A percentile compares a stretch with the other conserved stretches of the same genome.
Evolutionary conservation across 176 grass and related monocot genomes (phyloP).

Genomic region (Zea mays): Zm-B73-REFERENCE-NAM-5.0 NC_050102.1:183500001-183500500

Average conservation of each 20-base stretch:
- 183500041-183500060: constrained; percentile 8
- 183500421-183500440: constrained; percentile 71
- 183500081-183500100: neutral
- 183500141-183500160: constrained; percentile 63
- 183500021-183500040: constrained; percentile 4
- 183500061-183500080: neutral
- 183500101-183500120: constrained; percentile 47
- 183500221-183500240: constrained; percentile 86
- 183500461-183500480: constrained; percentile 89
- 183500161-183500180: constrained; percentile 67
- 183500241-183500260: constrained; percentile 96
- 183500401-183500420: constrained; percentile 72
- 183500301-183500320: constrained; percentile 77
- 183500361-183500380: constrained; percentile 98
- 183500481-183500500: constrained; percentile 94
- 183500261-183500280: constrained; percentile 96
- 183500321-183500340: constrained; percentile 81
- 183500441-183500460: constrained; percentile 80
- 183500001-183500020: constrained; percentile 22
- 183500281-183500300: constrained; percentile 81
- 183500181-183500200: constrained; percentile 91
- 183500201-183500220: constrained; percentile 96
- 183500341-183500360: constrained; percentile 94
- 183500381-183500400: constrained; percentile 87
- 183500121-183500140: constrained; percentile 30